Evolutionary conservation across 352 stramenopile species (phyloP), one percentile per base, ranked within the genome.

Genomic region (Pythium oligandrum): DNA sequence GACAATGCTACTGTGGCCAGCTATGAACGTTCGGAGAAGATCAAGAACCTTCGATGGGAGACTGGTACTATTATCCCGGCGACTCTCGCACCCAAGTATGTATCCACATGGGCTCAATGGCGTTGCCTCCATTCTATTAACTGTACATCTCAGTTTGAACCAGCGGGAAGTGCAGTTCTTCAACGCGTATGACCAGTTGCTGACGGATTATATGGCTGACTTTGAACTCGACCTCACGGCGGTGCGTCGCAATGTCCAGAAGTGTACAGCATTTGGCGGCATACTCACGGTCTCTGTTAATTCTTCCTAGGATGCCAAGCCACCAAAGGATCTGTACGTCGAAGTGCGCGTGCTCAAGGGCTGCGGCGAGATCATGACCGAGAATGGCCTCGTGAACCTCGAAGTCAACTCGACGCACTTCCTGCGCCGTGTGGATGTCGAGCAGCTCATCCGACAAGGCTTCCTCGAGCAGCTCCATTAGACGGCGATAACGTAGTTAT

Each of bases 281-380:
- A 26, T 26, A 26, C 17, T 26, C 17, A 26, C 17, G 17, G 17
- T 26, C 17, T 26, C 17, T 26, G 17, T 26, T 26, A 26, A 26
- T 26, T 26, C 1, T 36, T 6, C 34, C 30, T 43, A 95, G 84
- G 84, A 93, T 62, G 64, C 80, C 55, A 84, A 92, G 50, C 89
- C 89, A 26, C 89, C 89, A 5, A 95, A 95, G 70, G 88, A 97
- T 49, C 74, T 97, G 59, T 96, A 88, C 59, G 73, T 96, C 9
- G 84, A 96, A 67, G 87, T 97, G 48, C 86, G 87, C 51, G 86
- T 95, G 42, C 64, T 96, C 57, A 75, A 81, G 46, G 83, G 95
- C 63, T 95, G 85, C 51, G 85, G 84, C 48, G 89, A 97, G 62
- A 81, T 97, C 56, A 94, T 96, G 75, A 97, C 88, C 10, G 88